These are phyloP conservation scores for Vigna hirtella DNA, from an alignment of 306 rosid species.

Conservation along the genomic window DNA sequence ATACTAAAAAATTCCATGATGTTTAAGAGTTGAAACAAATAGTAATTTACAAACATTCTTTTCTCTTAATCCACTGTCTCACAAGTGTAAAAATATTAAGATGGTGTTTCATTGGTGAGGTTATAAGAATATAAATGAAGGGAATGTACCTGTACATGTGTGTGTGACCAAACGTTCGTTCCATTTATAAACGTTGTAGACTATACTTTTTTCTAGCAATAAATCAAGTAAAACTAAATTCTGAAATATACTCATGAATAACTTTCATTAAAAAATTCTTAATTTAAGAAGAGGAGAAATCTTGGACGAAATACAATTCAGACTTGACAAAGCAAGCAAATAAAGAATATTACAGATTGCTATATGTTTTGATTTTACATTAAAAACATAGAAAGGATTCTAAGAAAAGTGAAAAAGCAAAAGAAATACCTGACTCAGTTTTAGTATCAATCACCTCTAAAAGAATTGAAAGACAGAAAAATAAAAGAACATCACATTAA, in stretches of 20 bases:
- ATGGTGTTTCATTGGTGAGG: too few relatives aligned
- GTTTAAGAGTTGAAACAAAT: too few relatives aligned
- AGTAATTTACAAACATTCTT: too few relatives aligned
- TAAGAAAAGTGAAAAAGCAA: background rate
- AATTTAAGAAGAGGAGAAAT: background rate
- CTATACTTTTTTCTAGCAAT: background rate
- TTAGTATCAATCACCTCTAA: background rate
- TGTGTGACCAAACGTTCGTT: too few relatives aligned
- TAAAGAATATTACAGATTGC: background rate
- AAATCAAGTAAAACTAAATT: slow-evolving; percentile 2
- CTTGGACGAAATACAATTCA: background rate
- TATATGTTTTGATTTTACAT: background rate
- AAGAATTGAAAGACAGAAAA: background rate
- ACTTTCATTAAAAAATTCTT: background rate
- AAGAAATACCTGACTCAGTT: background rate
- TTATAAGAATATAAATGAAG: too few relatives aligned
- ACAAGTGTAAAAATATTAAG: too few relatives aligned
- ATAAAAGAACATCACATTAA: background rate
- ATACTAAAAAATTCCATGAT: too few relatives aligned
- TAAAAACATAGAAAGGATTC: background rate
- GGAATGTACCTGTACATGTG: too few relatives aligned
- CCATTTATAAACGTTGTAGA: background rate
- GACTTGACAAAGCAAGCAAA: background rate
- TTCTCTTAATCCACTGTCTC: too few relatives aligned
- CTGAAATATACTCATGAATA: background rate